Base-by-base conservation (phyloP, 805 yeast species). In the Monosporozyma unispora region DNA sequence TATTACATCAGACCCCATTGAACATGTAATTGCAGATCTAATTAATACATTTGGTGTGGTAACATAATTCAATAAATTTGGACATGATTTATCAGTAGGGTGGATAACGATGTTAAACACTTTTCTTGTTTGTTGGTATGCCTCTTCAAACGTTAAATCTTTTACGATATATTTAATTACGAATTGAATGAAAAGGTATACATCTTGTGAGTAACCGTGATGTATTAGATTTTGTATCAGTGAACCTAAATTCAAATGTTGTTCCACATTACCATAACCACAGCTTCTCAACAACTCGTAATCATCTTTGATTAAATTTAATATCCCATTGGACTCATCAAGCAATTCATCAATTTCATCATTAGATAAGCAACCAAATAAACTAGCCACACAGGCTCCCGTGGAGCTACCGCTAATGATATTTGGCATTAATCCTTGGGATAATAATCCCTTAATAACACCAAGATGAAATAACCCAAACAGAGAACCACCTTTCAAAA, bases 391-490 rank as follows among this genome's bases (percentile, higher is more conserved):
- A 1, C 90, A 83, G 0, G 98, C 95, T 1, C 99, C 99, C 52
- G 88, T 85, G 0, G 96, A 93, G 50, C 90, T 84, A 0, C 99
- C 99, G 6, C 91, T 86, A 21, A 91, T 80, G 2, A 93, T 85
- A 40, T 84, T 70, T 0, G 99, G 99, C 47, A 93, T 70, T 37
- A 90, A 68, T 1, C 85, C 83, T 54, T 84, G 81, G 54, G 77
- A 76, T 52, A 83, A 78, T n/a, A 93, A 71, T 0, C 93, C 91
- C 54, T 84, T 84, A 8, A 91, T 86, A 1, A 90, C 96, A 1
- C 99, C 99, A 33, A 93, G 63, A 65, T 93, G 99, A 59, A 96
- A 90, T 53, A 93, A 70, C 0, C 99, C 98, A 69, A 91, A 93
- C 21, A 93, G 69, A 0, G 97, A 85, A 2, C 99, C 98, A 27